Conservation (phyloP, 352 stramenopile species). For the Globisporangium barbulae region DNA sequence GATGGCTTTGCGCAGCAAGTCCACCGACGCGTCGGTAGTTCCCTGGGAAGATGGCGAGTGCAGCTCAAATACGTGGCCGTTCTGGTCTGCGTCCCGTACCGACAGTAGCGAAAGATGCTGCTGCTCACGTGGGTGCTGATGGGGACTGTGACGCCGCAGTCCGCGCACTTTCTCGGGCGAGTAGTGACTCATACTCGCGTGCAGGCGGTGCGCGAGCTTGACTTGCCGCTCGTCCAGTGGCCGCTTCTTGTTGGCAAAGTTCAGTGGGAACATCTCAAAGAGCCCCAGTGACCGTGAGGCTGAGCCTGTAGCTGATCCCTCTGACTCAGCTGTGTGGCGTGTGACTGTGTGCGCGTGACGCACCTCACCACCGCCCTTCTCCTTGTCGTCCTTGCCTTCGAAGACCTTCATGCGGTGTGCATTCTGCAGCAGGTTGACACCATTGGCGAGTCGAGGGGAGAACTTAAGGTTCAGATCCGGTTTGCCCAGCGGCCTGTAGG, state of each 20-base stretch:
- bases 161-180: slow-evolving; percentile 40
- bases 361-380: background rate
- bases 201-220: slow-evolving; percentile 44
- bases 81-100: background rate
- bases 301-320: background rate
- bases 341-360: background rate
- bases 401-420: slow-evolving; percentile 24
- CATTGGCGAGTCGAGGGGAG: slow-evolving; percentile 43
- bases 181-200: slow-evolving; percentile 46
- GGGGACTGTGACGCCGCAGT: slow-evolving; percentile 20
- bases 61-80: slow-evolving; percentile 2
- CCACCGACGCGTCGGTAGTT: slow-evolving; percentile 36
- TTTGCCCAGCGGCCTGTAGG: slow-evolving; percentile 63
- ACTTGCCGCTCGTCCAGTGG: slow-evolving; percentile 44
- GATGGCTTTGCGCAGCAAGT: slow-evolving; percentile 49
- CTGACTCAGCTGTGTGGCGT: background rate
- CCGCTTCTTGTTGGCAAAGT: slow-evolving; percentile 32
- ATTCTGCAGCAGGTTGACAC: slow-evolving; percentile 35
- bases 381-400: slow-evolving; percentile 17
- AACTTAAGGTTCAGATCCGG: slow-evolving; percentile 68
- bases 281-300: slow-evolving; percentile 3
- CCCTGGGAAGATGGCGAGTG: slow-evolving; percentile 3
- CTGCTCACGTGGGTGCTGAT: background rate
- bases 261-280: slow-evolving; percentile 36
- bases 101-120: background rate